Conservation (phyloP, 345 rosid species). For the Syzygium oleosum region DNA sequence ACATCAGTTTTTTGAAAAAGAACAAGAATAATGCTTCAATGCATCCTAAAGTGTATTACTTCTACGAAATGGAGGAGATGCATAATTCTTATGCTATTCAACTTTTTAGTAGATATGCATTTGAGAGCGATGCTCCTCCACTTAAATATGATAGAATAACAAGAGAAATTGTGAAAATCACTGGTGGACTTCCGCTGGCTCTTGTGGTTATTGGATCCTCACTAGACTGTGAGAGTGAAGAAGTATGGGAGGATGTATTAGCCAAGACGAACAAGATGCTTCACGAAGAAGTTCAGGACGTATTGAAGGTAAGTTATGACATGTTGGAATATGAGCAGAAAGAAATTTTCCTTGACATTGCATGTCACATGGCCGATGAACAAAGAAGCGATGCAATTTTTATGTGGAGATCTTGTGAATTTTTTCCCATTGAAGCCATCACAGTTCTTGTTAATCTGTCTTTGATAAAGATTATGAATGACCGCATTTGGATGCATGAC, state of each 20-base stretch:
- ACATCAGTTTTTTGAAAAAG: neutral
- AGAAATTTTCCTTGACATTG: slow-evolving; percentile 9
- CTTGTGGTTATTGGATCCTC: slow-evolving; percentile 5
- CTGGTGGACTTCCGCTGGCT: slow-evolving; percentile 6
- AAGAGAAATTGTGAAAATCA: neutral
- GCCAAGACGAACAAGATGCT: neutral
- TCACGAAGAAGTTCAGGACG: neutral
- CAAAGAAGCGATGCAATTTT: neutral
- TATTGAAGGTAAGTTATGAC: slow-evolving; percentile 1
- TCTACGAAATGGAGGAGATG: neutral
- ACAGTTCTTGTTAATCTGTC: neutral
- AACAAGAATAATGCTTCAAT: neutral
- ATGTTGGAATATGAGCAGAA: neutral
- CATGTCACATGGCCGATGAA: neutral
- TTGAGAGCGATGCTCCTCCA: neutral
- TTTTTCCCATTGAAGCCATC: neutral
- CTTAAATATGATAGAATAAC: neutral
- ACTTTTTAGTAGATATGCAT: slow-evolving; percentile 4
- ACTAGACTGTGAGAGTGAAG: neutral
- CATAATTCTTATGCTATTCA: neutral
- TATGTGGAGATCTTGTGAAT: neutral
- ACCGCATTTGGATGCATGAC: slow-evolving; percentile 4
- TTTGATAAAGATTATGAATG: neutral
- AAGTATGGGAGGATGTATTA: neutral
- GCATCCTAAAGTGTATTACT: neutral